Conservation (phyloP, 345 rosid species). For the Combretum micranthum region DNA sequence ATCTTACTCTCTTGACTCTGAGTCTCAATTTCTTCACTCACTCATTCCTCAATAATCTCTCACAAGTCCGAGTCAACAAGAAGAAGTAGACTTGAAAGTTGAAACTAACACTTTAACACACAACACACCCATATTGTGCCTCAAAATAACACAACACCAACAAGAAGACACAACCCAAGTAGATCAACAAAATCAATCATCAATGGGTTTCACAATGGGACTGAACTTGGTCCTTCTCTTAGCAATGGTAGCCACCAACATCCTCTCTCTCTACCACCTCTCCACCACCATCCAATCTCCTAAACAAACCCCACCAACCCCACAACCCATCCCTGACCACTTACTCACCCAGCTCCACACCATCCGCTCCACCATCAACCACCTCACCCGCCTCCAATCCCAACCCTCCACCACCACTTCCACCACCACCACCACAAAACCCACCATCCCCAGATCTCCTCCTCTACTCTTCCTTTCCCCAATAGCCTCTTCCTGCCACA, state of each 20-base stretch:
- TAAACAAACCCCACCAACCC: slow-evolving; percentile 32
- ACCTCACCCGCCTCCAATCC: slow-evolving; percentile 76
- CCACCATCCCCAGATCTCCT: slow-evolving; percentile 69
- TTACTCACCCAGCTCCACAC: slow-evolving; percentile 79
- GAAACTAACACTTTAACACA: too few species aligned
- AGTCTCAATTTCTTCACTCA: too few species aligned
- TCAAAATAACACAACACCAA: too few species aligned
- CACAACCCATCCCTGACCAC: slow-evolving; percentile 60
- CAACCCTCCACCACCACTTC: slow-evolving; percentile 14
- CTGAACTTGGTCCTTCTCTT: slow-evolving; percentile 68
- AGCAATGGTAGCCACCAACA: slow-evolving; percentile 96
- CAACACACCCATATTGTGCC: too few species aligned
- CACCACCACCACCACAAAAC: slow-evolving; percentile 9
- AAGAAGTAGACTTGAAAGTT: too few species aligned
- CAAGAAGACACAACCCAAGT: too few species aligned
- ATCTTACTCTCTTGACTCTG: too few species aligned
- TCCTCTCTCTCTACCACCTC: slow-evolving; percentile 94
- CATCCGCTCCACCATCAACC: slow-evolving; percentile 89
- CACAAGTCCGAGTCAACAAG: too few species aligned
- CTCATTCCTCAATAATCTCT: too few species aligned
- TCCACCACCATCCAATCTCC: slow-evolving; percentile 63
- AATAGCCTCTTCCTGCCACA: slow-evolving; percentile 84
- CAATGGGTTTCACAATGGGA: slow-evolving; percentile 88
- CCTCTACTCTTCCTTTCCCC: slow-evolving; percentile 69
- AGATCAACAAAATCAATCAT: slow-evolving; percentile 2